Evolutionary conservation across 495 filamentous ascomycete genomes (phyloP).

Genomic region (Clavariopsis aquatica): DNA sequence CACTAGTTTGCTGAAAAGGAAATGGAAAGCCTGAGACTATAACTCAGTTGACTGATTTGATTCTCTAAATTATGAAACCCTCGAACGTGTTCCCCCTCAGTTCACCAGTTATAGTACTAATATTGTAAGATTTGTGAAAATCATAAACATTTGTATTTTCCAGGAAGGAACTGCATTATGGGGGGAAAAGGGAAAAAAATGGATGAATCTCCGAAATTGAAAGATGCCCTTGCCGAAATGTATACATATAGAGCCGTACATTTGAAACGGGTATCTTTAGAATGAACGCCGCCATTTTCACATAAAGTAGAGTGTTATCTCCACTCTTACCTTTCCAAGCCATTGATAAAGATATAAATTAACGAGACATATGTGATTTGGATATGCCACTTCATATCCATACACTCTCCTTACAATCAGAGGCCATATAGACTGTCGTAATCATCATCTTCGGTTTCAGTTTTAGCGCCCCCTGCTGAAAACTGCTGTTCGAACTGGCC

Average conservation of each 20-base stretch:
- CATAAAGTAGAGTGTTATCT: no score
- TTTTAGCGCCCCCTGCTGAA: neutral
- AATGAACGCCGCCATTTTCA: neutral
- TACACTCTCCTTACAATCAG: neutral
- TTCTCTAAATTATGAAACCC: no score
- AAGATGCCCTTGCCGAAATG: neutral
- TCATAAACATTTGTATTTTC: neutral
- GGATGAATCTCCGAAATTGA: neutral
- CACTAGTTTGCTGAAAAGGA: no score
- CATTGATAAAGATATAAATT: neutral
- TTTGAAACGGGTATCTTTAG: neutral
- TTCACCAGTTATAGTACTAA: neutral
- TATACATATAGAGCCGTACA: neutral
- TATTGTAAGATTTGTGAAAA: neutral
- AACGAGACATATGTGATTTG: no score
- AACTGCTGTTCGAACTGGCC: constrained; percentile 22
- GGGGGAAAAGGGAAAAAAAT: neutral
- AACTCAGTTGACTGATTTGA: no score
- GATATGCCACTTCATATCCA: neutral
- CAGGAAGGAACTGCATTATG: neutral
- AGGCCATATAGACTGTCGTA: constrained; percentile 17
- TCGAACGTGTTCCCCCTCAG: no score
- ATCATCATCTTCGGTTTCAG: constrained; percentile 1
- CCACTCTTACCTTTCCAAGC: neutral
- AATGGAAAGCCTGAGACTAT: no score